A percentile compares a stretch with the other conserved stretches of the same genome.
phyloP scores from a whole-genome alignment of 2,329 filamentous ascomycete species.

The Scedosporium boydii region DNA sequence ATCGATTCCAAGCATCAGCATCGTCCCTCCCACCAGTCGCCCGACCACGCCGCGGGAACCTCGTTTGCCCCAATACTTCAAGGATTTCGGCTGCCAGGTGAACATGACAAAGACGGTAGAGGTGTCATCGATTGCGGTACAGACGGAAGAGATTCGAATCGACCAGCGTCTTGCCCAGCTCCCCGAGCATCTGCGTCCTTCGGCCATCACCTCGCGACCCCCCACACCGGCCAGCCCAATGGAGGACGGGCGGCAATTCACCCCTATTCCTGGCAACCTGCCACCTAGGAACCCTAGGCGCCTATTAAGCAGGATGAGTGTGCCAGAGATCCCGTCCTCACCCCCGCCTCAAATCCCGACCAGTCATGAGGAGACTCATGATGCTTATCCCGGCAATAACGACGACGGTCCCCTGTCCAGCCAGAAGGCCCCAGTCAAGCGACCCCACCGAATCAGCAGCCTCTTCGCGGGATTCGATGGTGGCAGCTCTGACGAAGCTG shows the following conservation, averaged over 20 bases:
- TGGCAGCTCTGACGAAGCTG: slow-evolving; percentile 55
- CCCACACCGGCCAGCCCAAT: slow-evolving; percentile 37
- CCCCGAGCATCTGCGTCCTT: slow-evolving; percentile 70
- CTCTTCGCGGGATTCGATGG: slow-evolving; percentile 80
- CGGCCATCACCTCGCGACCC: slow-evolving; percentile 56
- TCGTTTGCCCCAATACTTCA: slow-evolving; percentile 69
- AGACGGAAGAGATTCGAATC: slow-evolving; percentile 86
- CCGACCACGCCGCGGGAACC: slow-evolving; percentile 70
- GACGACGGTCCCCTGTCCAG: slow-evolving; percentile 64
- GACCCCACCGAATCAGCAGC: slow-evolving; percentile 69
- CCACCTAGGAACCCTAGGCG: slow-evolving; percentile 52
- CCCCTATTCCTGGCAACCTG: slow-evolving; percentile 41
- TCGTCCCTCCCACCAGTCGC: slow-evolving; percentile 78
- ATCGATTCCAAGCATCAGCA: slow-evolving; percentile 75
- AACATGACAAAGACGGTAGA: slow-evolving; percentile 18
- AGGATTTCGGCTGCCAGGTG: slow-evolving; percentile 80
- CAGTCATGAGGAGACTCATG: slow-evolving; percentile 35
- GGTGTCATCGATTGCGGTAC: slow-evolving; percentile 38
- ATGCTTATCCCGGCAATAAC: slow-evolving; percentile 70
- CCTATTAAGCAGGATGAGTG: slow-evolving; percentile 35
- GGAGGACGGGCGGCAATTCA: slow-evolving; percentile 33
- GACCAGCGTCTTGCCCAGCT: slow-evolving; percentile 68
- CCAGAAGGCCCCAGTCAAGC: slow-evolving; percentile 49
- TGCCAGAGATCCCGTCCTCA: slow-evolving; percentile 40
- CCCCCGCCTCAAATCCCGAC: slow-evolving; percentile 25